phyloP scores from a whole-genome alignment of 1,284 basidiomycete genomes.

The Testicularia cyperi region DNA sequence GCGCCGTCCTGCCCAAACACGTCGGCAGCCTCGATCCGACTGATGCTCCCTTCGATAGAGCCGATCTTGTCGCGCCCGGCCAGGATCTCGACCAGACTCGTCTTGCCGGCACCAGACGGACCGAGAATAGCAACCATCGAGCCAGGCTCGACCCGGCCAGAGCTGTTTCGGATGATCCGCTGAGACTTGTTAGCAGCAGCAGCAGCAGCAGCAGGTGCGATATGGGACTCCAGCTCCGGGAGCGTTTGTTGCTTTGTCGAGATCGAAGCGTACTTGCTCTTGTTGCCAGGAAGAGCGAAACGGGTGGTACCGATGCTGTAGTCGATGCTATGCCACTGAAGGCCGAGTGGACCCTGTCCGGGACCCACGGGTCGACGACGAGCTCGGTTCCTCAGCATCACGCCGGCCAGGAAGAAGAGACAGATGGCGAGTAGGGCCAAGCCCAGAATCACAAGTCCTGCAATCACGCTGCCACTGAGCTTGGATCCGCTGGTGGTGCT shows the following conservation, averaged over 20 bases:
- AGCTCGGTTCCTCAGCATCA: conserved; percentile 25
- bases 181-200: too few species aligned
- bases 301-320: conserved; percentile 7
- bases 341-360: conserved; percentile 22
- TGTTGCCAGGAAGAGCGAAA: neutral
- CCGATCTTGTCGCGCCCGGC: conserved; percentile 45
- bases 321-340: conserved; percentile 36
- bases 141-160: conserved; percentile 35
- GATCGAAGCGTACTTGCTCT: too few species aligned
- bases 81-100: conserved; percentile 46
- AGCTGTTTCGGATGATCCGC: conserved; percentile 12
- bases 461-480: conserved; percentile 41
- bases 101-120: conserved; percentile 49
- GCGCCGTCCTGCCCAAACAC: neutral
- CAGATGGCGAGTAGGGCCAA: conserved; percentile 24
- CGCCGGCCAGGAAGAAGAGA: conserved; percentile 18
- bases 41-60: conserved; percentile 19
- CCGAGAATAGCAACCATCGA: conserved; percentile 45
- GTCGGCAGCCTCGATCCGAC: conserved; percentile 7
- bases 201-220: too few species aligned
- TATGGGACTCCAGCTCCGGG: too few species aligned
- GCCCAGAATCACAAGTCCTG: conserved; percentile 40
- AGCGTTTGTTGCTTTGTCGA: too few species aligned
- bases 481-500: conserved; percentile 1
- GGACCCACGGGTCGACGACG: conserved; percentile 9